Base-by-base conservation (phyloP, 2,329 filamentous ascomycete species). In the Metarhizium robertsii region DNA sequence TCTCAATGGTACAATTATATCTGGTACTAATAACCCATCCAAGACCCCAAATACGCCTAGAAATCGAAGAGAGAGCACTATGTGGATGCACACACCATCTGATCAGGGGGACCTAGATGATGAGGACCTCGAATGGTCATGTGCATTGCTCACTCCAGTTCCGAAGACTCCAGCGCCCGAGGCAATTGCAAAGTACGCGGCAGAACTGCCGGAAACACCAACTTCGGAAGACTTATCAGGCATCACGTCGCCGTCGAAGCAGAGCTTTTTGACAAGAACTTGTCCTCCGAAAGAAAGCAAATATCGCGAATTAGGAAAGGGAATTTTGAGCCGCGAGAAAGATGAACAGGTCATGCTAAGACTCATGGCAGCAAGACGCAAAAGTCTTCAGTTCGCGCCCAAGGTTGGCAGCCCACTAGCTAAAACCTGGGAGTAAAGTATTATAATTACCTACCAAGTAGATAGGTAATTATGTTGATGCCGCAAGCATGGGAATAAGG, bases 351-450 rank as follows among this genome's bases (percentile, higher is more conserved):
- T 87, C 55, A 72, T 83, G 58, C 77, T 81, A 69, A 77, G 84
- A 50, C 72, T 92, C 58, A 83, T 88, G 77, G 83, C 85, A 11
- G 87, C 87, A 0, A 77, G 87, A 58, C 78, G 88, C 58, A 90
- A 89, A 79, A 92, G 86, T 65, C 67, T 90, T 68, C 86, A 89
- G 65, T 90, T 85, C 73, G 86, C 86, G 36, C 88, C 88, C 34
- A 87, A 87, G 71, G 73, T 90, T 56, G 85, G 80, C 18, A 92
- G 88, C 68, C 88, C 88, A 2, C 71, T 92, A 61, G 79, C 82
- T 30, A 81, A 76, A 63, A 73, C 77, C 30, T 84, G 80, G 80
- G 70, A 66, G 47, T 71, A 61, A 59, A 49, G 38, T 3, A 11
- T 40, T 16, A 16, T 5, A 16, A 5, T 13, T 11, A 25, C 25